Conservation (phyloP, 2,329 filamentous ascomycete species). For the Hyphodiscus sp. region DNA sequence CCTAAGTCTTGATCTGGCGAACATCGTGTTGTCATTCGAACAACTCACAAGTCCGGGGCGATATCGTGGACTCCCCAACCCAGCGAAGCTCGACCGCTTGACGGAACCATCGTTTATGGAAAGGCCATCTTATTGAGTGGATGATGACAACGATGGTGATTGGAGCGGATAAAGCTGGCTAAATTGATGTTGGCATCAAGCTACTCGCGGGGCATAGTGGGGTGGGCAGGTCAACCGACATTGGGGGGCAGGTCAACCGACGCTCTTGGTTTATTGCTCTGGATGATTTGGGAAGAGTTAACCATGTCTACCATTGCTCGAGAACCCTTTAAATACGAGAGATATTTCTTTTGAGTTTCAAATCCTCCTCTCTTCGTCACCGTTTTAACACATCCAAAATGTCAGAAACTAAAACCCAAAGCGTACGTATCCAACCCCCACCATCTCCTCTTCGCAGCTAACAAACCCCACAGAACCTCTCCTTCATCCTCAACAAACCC, state of each 20-base stretch:
- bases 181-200: conserved; percentile 13
- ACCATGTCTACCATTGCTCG: neutral
- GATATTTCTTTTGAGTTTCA: neutral
- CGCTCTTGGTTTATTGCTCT: neutral
- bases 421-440: neutral
- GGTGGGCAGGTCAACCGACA: conserved; percentile 1
- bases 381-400: conserved; percentile 3
- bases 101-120: too few species aligned
- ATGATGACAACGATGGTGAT: conserved; percentile 7
- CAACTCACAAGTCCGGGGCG: too few species aligned
- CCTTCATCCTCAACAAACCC: conserved; percentile 32
- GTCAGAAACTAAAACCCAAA: conserved; percentile 13
- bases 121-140: too few species aligned
- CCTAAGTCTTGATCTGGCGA: too few species aligned
- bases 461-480: conserved; percentile 29
- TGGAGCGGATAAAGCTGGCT: conserved; percentile 22
- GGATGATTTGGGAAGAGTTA: neutral
- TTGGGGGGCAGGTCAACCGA: neutral
- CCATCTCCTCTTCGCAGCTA: conserved; percentile 1
- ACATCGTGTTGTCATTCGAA: too few species aligned
- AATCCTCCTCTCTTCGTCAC: neutral
- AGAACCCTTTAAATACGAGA: neutral
- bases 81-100: too few species aligned
- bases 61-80: too few species aligned
- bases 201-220: conserved; percentile 10